Conservation (phyloP, 1,284 basidiomycete species). For the Fomitiporia mediterranea region DNA sequence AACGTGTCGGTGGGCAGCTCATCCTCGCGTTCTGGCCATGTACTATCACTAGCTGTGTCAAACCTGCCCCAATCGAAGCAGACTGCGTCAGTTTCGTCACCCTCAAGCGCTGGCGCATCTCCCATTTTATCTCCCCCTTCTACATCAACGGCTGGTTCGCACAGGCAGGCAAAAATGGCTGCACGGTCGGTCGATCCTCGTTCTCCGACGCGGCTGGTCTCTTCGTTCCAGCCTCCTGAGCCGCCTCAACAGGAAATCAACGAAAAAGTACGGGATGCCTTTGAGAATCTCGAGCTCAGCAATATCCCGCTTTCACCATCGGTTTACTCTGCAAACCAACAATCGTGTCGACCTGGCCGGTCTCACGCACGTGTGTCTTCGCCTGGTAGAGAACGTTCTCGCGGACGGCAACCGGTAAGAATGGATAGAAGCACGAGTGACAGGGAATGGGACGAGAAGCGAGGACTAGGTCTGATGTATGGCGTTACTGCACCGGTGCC, state of each 20-base stretch:
- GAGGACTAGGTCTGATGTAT: not conserved
- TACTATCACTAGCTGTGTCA: not conserved
- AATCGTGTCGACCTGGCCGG: not conserved
- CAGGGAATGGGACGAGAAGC: conserved; percentile 14
- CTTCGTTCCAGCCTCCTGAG: not conserved
- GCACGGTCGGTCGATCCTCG: not conserved
- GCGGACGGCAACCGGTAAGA: conserved; percentile 4
- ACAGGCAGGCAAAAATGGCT: not conserved
- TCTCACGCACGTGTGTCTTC: not conserved
- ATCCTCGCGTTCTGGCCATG: not conserved
- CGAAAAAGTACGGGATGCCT: conserved; percentile 9
- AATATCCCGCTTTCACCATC: not conserved
- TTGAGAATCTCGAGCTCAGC: conserved; percentile 6
- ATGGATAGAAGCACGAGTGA: not conserved
- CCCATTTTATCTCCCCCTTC: not conserved
- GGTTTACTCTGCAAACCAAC: not conserved
- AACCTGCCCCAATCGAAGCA: not conserved
- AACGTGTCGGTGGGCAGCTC: not conserved
- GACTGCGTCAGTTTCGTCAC: not conserved
- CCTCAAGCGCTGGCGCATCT: conserved; percentile 11
- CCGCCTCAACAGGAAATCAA: conserved; percentile 12
- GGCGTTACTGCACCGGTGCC: not conserved
- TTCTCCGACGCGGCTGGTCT: conserved; percentile 3
- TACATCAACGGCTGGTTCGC: not conserved
- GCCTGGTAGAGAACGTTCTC: not conserved